Evolutionary conservation across 1,284 basidiomycete genomes (phyloP).

Genomic region (Schizopora paradoxa): DNA sequence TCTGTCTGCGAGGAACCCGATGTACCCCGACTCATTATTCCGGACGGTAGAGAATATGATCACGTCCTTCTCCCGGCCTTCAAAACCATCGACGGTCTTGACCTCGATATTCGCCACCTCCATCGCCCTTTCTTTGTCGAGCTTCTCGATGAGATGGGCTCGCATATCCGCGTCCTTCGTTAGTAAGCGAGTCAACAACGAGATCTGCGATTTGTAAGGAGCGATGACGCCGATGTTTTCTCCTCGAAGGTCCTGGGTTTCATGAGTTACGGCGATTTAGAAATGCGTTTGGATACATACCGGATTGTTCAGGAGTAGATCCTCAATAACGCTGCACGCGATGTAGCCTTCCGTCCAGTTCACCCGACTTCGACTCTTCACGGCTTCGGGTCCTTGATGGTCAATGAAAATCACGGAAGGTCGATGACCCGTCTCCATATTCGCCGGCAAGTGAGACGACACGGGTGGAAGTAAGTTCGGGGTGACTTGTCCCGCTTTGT

Average conservation of each 20-base stretch:
- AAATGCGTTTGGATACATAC: constrained; percentile 34
- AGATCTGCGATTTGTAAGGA: constrained; percentile 80
- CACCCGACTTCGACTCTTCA: constrained; percentile 61
- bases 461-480: constrained; percentile 52
- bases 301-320: constrained; percentile 68
- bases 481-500: constrained; percentile 46
- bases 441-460: constrained; percentile 44
- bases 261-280: constrained; percentile 2
- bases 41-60: constrained; percentile 90
- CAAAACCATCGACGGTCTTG: constrained; percentile 90
- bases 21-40: constrained; percentile 66
- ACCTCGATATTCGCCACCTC: constrained; percentile 69
- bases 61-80: constrained; percentile 89
- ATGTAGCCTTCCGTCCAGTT: constrained; percentile 75
- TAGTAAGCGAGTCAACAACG: constrained; percentile 60
- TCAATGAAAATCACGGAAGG: constrained; percentile 75
- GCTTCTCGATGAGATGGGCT: constrained; percentile 47
- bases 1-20: constrained; percentile 88
- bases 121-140: constrained; percentile 61
- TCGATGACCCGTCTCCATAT: constrained; percentile 30
- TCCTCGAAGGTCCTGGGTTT: constrained; percentile 52
- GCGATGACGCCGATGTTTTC: constrained; percentile 83
- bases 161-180: constrained; percentile 45
- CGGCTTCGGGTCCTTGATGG: constrained; percentile 63
- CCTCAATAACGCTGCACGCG: constrained; percentile 74